A percentile compares a stretch with the other conserved stretches of the same genome.
phyloP scores from a whole-genome alignment of 1,284 basidiomycete species.

The Leccinum subspadiceum region DNA sequence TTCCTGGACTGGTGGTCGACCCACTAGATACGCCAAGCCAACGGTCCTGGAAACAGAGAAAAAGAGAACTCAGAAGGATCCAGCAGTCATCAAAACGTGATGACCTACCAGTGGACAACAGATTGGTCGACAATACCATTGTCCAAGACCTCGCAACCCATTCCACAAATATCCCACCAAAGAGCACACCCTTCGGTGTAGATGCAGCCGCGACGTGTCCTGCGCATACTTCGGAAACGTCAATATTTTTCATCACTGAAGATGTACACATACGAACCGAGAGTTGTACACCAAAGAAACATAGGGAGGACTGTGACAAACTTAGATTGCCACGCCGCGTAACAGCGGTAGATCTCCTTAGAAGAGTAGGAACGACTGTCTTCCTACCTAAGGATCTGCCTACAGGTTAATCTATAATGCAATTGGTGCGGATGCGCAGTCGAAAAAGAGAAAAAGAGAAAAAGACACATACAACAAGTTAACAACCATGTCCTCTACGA shows the following conservation, averaged over 20 bases:
- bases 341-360: background rate
- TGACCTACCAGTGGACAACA: background rate
- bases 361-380: no score
- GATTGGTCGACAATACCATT: background rate
- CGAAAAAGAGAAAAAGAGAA: background rate
- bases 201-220: background rate
- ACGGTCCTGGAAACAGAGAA: background rate
- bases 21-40: background rate
- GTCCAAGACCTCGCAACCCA: background rate
- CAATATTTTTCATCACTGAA: background rate
- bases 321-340: background rate
- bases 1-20: background rate
- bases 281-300: background rate
- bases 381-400: no score
- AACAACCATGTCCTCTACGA: background rate
- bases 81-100: background rate
- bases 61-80: background rate
- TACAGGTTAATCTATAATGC: background rate
- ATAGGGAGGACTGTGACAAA: background rate
- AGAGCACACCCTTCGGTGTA: no score
- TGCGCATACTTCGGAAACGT: background rate
- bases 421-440: background rate
- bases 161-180: background rate
- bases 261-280: background rate
- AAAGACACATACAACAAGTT: background rate